phyloP scores from a whole-genome alignment of 305 asterid species.

The Fraxinus nigra region DNA sequence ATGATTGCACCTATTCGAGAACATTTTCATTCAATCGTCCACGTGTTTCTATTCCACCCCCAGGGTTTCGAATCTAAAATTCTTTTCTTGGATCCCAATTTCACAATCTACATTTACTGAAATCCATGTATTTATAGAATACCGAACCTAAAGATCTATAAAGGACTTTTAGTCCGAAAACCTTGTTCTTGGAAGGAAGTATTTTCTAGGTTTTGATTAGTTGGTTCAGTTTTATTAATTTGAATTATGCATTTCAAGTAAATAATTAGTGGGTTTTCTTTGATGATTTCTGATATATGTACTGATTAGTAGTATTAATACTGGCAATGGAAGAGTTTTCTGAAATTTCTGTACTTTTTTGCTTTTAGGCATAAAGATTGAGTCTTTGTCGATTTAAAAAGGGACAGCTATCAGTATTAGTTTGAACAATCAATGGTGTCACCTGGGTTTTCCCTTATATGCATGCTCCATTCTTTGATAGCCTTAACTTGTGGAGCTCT shows the following conservation, averaged over 20 bases:
- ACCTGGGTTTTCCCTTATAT: slow-evolving; percentile 63
- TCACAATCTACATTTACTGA: background rate
- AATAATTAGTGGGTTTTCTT: background rate
- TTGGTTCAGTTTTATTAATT: slow-evolving; percentile 5
- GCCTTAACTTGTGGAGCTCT: slow-evolving; percentile 76
- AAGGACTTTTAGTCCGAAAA: slow-evolving; percentile 18
- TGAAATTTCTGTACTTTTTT: background rate
- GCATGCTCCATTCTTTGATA: slow-evolving; percentile 67
- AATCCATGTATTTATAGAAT: slow-evolving; percentile 14
- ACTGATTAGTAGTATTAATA: background rate
- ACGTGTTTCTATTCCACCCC: background rate
- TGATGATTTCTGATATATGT: slow-evolving; percentile 8
- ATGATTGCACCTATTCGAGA: background rate
- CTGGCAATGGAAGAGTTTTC: slow-evolving; percentile 18
- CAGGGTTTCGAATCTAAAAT: slow-evolving; percentile 18
- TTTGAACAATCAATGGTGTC: slow-evolving; percentile 55
- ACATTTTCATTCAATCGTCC: slow-evolving; percentile 19
- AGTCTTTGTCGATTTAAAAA: slow-evolving; percentile 21
- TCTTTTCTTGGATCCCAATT: slow-evolving; percentile 27
- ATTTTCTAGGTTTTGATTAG: slow-evolving; percentile 12
- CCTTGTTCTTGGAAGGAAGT: slow-evolving; percentile 3
- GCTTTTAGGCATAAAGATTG: slow-evolving; percentile 19
- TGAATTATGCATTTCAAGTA: background rate
- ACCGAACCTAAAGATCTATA: slow-evolving; percentile 10
- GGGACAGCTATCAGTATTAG: background rate